A percentile compares a stretch with the other conserved stretches of the same genome.
Evolutionary conservation across 805 yeast genomes (phyloP).

Genomic region (Aciculoconidium aculeatum): DNA sequence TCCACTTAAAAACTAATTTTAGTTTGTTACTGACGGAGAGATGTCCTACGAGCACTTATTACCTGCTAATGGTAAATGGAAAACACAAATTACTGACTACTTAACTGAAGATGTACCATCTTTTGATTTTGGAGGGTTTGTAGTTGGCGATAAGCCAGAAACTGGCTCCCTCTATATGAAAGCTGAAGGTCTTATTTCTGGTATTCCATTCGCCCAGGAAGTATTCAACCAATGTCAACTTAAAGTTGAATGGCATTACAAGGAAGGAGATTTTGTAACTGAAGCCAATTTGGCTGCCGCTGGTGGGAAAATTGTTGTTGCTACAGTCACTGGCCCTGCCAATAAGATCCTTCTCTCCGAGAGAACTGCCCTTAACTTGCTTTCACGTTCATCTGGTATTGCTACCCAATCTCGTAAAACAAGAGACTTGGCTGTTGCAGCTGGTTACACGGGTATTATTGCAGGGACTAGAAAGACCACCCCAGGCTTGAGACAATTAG

Average conservation of each 20-base stretch:
- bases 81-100: conserved; percentile 67
- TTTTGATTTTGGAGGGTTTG: conserved; percentile 91
- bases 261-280: conserved; percentile 56
- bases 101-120: conserved; percentile 87
- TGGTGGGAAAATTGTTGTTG: conserved; percentile 60
- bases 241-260: conserved; percentile 61
- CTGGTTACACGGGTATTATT: conserved; percentile 74
- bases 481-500: conserved; percentile 84
- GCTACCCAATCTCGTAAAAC: conserved; percentile 69
- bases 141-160: conserved; percentile 74
- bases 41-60: conserved; percentile 46
- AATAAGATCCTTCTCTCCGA: conserved; percentile 77
- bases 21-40: not conserved
- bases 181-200: conserved; percentile 72
- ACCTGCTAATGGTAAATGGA: conserved; percentile 80
- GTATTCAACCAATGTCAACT: conserved; percentile 74
- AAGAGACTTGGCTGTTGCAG: conserved; percentile 52
- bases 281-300: conserved; percentile 41
- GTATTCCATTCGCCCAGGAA: conserved; percentile 85
- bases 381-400: conserved; percentile 81
- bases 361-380: conserved; percentile 74
- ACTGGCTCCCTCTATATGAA: conserved; percentile 79
- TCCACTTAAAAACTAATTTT: not conserved
- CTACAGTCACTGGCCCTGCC: conserved; percentile 74
- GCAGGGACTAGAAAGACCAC: conserved; percentile 98